A percentile compares a stretch with the other conserved stretches of the same genome.
Evolutionary conservation across 805 yeast species (phyloP).

Genomic region (Ogataea naganishii): DNA sequence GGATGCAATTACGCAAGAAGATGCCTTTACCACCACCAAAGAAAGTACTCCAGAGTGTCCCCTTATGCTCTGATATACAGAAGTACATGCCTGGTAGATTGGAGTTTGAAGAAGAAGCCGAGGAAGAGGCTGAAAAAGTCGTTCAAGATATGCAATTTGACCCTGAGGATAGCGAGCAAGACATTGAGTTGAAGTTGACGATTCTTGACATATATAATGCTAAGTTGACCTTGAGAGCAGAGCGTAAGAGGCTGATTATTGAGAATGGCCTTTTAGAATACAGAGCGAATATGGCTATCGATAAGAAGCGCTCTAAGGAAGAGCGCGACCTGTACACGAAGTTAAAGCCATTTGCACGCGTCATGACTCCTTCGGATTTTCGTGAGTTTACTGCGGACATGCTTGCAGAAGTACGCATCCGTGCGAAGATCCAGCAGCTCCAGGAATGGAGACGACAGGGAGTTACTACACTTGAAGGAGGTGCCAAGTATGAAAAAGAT

Average conservation of each 20-base stretch:
- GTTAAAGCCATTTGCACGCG: slow-evolving; percentile 71
- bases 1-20: slow-evolving; percentile 67
- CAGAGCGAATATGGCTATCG: slow-evolving; percentile 69
- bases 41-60: slow-evolving; percentile 87
- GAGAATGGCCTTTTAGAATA: slow-evolving; percentile 78
- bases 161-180: slow-evolving; percentile 82
- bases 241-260: slow-evolving; percentile 75
- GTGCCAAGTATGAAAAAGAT: slow-evolving; percentile 82
- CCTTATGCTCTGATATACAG: slow-evolving; percentile 93
- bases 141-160: slow-evolving; percentile 95
- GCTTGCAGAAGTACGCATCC: slow-evolving; percentile 65
- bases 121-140: slow-evolving; percentile 91
- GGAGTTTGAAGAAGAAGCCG: slow-evolving; percentile 94
- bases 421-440: slow-evolving; percentile 77
- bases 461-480: slow-evolving; percentile 73
- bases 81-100: slow-evolving; percentile 98
- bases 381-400: slow-evolving; percentile 66
- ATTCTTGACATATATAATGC: slow-evolving; percentile 86
- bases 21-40: slow-evolving; percentile 78
- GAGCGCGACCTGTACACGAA: slow-evolving; percentile 74
- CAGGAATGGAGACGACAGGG: slow-evolving; percentile 95
- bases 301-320: slow-evolving; percentile 81
- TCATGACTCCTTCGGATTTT: slow-evolving; percentile 77
- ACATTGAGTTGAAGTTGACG: slow-evolving; percentile 82
- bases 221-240: slow-evolving; percentile 85